Evolutionary conservation across 2,329 filamentous ascomycete genomes (phyloP).

Genomic region (Verticillium alfalfae): DNA sequence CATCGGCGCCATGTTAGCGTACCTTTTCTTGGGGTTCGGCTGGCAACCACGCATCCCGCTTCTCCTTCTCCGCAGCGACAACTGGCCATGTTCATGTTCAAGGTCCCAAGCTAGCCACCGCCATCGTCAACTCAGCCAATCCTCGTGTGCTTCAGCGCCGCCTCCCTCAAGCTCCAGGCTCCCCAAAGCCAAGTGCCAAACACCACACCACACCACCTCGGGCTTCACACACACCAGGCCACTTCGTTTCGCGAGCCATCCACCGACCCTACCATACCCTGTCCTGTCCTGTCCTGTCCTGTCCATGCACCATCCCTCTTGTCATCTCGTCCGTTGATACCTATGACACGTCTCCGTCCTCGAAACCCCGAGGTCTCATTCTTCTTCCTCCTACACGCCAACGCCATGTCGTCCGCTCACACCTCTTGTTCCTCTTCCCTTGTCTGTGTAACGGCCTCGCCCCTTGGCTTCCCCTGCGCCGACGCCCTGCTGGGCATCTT

Average conservation of each 20-base stretch:
- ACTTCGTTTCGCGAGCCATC: too few relatives aligned
- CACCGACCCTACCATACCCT: background rate
- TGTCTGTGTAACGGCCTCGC: background rate
- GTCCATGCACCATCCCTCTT: background rate
- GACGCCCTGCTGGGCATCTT: background rate
- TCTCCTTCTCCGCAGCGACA: background rate
- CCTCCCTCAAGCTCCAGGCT: background rate
- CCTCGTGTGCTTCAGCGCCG: background rate
- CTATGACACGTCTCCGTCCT: background rate
- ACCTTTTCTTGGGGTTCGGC: background rate
- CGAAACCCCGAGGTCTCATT: background rate
- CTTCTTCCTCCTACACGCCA: background rate
- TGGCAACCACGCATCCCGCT: background rate
- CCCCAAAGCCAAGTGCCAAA: background rate
- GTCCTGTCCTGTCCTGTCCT: background rate
- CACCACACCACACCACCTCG: background rate
- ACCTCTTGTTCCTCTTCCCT: background rate
- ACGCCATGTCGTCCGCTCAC: background rate
- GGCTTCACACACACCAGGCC: background rate
- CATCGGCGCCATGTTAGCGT: background rate
- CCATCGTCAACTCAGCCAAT: background rate
- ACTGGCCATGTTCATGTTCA: background rate
- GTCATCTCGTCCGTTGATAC: conserved; percentile 1
- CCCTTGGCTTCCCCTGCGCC: background rate
- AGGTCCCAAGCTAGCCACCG: background rate